phyloP scores from a whole-genome alignment of 1,284 basidiomycete genomes.

The Microbotryum saponariae region DNA sequence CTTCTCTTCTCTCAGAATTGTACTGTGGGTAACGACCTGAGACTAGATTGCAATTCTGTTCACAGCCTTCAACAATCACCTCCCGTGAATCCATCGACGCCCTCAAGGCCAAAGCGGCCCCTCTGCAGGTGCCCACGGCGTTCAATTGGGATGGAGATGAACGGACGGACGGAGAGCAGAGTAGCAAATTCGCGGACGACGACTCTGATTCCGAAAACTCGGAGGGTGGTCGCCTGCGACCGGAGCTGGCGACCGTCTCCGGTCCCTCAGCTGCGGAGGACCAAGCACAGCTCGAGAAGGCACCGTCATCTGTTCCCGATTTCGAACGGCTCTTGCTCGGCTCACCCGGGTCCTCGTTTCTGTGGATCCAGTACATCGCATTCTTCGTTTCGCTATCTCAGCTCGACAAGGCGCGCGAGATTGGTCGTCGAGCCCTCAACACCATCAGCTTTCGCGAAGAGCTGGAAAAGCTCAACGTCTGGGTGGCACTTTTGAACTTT shows the following conservation, averaged over 20 bases:
- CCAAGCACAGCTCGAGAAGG: conserved; percentile 49
- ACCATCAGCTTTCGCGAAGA: conserved; percentile 95
- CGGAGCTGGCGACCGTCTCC: not conserved
- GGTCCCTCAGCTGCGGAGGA: not conserved
- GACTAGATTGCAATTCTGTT: conserved; percentile 1
- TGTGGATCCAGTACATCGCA: conserved; percentile 99
- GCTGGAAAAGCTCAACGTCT: conserved; percentile 91
- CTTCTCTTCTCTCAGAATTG: too few relatives aligned
- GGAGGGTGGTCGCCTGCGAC: conserved; percentile 25
- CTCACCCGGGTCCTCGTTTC: conserved; percentile 94
- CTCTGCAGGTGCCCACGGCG: conserved; percentile 44
- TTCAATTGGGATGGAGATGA: conserved; percentile 49
- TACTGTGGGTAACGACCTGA: too few relatives aligned
- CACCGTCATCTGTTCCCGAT: conserved; percentile 84
- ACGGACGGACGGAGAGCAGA: conserved; percentile 1
- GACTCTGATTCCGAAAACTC: conserved; percentile 34
- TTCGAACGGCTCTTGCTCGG: conserved; percentile 89
- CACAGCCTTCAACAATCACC: conserved; percentile 41
- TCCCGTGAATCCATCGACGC: conserved; percentile 45
- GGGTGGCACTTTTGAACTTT: conserved; percentile 92
- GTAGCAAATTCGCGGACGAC: conserved; percentile 21
- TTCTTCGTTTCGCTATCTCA: conserved; percentile 94
- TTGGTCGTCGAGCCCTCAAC: conserved; percentile 73
- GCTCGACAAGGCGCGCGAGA: conserved; percentile 83
- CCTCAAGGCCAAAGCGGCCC: conserved; percentile 30